Base-by-base conservation (phyloP, 2,329 filamentous ascomycete genomes). In the Podosphaera fusca region DNA sequence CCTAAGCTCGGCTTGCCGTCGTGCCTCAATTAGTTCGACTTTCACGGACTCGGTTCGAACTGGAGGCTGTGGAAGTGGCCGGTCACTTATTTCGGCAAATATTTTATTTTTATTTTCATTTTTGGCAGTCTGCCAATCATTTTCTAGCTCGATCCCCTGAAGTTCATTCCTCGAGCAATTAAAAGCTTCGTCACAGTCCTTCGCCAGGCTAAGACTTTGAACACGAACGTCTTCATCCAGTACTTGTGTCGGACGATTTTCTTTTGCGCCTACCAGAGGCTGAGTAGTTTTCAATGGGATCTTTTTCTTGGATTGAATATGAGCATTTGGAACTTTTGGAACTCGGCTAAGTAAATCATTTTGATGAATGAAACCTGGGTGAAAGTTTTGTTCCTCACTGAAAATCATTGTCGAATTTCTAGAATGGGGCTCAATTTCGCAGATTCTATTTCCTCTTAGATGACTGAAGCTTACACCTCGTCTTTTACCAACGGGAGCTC, bases 131-230 rank as follows among this genome's bases (percentile, higher is more conserved):
- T 33, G 36, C 8, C 33, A 29, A 33, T 56, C 53, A 29, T 21
- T 51, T 8, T 51, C 3, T 6, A 34, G 5, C 38, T 34, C 50
- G 14, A 2, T 40, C 9, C 49, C 42, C 29, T 21, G 3, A n/a
- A 46, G 30, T 33, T 34, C 9, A 38, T 6, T 34, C 12, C 30
- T 21, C 21, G 31, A 63, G 47, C 84, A 81, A 65, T 87, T 89
- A 72, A 96, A 95, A 1, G 89, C 89, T 64, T 92, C 86, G 65
- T 96, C 89, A 65, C 89, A 94, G 58, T 92, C 86, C 68, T 87
- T 87, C 55, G 87, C 87, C 60, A 95, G 81, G 64, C 87, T 87
- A 63, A 79, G 80, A 63, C 87, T 94, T 58, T 94, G 84, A 63
- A 90, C 83, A 5, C 87, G 77, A 56, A 92, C 78, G 66, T 95